These are phyloP conservation scores for Brettanomyces anomalus DNA, from an alignment of 805 yeast genomes.

Conservation along the genomic window DNA sequence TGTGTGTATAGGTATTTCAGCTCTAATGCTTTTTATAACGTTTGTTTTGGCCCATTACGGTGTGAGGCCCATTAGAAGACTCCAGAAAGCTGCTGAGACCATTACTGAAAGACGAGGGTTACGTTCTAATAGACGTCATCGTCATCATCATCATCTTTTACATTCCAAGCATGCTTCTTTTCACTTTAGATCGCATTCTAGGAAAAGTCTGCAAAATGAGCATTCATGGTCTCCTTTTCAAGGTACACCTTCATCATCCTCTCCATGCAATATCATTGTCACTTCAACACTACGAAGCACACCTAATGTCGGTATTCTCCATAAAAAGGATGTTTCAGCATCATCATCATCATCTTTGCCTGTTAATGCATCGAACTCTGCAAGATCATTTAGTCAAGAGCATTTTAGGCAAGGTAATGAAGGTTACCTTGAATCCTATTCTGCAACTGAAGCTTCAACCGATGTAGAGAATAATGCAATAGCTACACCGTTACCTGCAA, in stretches of 20 bases:
- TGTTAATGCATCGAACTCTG: too few species aligned
- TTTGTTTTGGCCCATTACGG: constrained; percentile 79
- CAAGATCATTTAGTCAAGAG: too few species aligned
- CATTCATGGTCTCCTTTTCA: background rate
- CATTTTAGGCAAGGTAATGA: background rate
- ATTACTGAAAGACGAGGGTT: constrained; percentile 37
- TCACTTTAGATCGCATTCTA: too few species aligned
- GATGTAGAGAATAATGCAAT: background rate
- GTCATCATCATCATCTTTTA: too few species aligned
- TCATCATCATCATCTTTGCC: too few species aligned
- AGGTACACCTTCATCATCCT: background rate
- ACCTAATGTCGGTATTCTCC: too few species aligned
- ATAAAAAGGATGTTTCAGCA: too few species aligned
- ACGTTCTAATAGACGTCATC: constrained; percentile 3
- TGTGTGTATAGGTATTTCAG: constrained; percentile 71
- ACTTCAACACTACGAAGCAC: background rate
- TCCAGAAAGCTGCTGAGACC: constrained; percentile 77
- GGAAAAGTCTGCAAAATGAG: too few species aligned
- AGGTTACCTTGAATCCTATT: background rate
- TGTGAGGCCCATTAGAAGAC: constrained; percentile 69
- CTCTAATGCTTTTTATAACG: constrained; percentile 62
- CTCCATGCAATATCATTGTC: background rate
- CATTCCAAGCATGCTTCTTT: too few species aligned
- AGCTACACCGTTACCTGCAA: constrained; percentile 12
- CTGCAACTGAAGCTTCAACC: background rate